Percentiles rank a stretch among this genome's conserved stretches.
These are phyloP conservation scores for Penicillium dipodomyicola DNA, from an alignment of 495 filamentous ascomycete species.

Conservation along the genomic window DNA sequence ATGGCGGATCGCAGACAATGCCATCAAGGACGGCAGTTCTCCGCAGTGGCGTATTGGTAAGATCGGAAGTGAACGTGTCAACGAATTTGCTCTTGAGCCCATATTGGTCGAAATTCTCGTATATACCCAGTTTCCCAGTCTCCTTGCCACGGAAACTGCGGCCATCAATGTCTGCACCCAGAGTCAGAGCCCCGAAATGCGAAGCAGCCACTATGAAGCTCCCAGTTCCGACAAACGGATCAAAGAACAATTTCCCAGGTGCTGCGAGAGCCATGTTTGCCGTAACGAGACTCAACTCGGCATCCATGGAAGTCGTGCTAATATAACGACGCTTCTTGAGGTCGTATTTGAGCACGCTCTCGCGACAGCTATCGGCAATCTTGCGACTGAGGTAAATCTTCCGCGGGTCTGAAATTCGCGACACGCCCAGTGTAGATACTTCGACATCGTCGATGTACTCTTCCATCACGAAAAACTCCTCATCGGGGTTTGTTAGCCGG, in stretches of 20 bases:
- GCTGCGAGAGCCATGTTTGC: conserved; percentile 84
- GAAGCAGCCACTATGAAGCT: conserved; percentile 83
- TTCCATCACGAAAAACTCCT: conserved; percentile 77
- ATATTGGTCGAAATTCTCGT: conserved; percentile 85
- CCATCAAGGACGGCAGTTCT: conserved; percentile 65
- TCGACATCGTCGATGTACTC: conserved; percentile 59
- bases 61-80: conserved; percentile 77
- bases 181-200: conserved; percentile 77
- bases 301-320: conserved; percentile 94
- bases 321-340: conserved; percentile 93
- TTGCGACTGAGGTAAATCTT: conserved; percentile 69
- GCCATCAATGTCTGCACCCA: conserved; percentile 92
- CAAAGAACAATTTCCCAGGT: conserved; percentile 81
- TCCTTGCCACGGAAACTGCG: conserved; percentile 74
- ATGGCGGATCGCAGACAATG: conserved; percentile 95
- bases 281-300: conserved; percentile 86
- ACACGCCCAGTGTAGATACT: conserved; percentile 16
- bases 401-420: conserved; percentile 48
- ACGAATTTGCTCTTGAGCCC: conserved; percentile 59
- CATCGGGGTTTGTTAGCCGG: conserved; percentile 64
- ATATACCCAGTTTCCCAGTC: conserved; percentile 48
- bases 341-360: conserved; percentile 71
- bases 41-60: conserved; percentile 84
- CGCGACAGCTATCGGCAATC: conserved; percentile 59
- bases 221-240: conserved; percentile 94